Evolutionary conservation across 2,329 filamentous ascomycete genomes (phyloP).

Genomic region (Leptographium galeiforme): DNA sequence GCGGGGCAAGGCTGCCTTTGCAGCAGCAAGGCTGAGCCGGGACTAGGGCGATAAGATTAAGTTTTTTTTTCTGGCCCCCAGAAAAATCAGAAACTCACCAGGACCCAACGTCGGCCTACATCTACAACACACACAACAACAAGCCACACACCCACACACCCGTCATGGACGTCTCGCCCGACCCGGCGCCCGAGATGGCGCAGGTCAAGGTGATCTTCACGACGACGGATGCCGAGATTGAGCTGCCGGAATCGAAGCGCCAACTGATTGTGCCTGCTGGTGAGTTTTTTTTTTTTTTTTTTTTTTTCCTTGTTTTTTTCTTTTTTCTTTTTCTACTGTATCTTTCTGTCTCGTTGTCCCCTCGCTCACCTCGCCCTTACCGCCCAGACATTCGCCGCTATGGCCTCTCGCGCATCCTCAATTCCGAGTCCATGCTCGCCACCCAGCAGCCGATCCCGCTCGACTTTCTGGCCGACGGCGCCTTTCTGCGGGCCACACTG

Average conservation of each 20-base stretch:
- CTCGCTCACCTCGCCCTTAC: neutral
- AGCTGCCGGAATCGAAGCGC: conserved; percentile 47
- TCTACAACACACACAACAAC: neutral
- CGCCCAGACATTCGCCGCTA: conserved; percentile 50
- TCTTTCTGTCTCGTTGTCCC: neutral
- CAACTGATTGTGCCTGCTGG: conserved; percentile 50
- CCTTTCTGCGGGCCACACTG: conserved; percentile 76
- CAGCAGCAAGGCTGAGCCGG: neutral
- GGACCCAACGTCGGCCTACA: too few species aligned
- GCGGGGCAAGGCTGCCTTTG: conserved; percentile 1
- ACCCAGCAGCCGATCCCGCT: conserved; percentile 61
- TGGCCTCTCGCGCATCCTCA: conserved; percentile 56
- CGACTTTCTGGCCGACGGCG: conserved; percentile 91
- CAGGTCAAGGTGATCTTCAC: conserved; percentile 58
- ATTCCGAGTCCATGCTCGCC: conserved; percentile 58
- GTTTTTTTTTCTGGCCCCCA: neutral
- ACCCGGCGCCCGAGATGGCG: conserved; percentile 18
- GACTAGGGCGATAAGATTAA: conserved; percentile 1
- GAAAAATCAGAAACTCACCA: neutral
- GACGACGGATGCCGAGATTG: conserved; percentile 46
- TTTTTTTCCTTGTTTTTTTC: neutral
- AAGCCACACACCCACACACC: neutral
- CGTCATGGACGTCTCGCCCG: neutral
- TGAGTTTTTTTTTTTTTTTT: conserved; percentile 16
- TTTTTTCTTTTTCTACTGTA: too few species aligned